Percentiles rank a stretch among this genome's conserved stretches.
Conservation (phyloP, 352 stramenopile genomes). For the Stramenopiles sp. region DNA sequence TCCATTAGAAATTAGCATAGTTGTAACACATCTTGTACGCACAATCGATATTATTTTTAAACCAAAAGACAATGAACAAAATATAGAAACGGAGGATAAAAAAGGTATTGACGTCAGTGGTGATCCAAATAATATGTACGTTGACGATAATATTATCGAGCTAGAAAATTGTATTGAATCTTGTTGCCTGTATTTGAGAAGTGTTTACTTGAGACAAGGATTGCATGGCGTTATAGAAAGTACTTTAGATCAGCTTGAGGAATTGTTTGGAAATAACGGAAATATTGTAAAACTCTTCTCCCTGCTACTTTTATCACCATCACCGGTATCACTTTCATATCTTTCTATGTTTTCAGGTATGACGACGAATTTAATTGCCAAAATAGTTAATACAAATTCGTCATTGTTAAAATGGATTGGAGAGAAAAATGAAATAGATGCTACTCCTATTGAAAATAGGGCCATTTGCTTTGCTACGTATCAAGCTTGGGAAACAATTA, state of each 20-base stretch:
- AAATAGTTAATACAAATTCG: background rate
- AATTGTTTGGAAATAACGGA: background rate
- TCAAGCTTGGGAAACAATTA: background rate
- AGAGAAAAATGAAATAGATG: background rate
- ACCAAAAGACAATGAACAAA: too few species aligned
- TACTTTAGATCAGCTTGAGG: background rate
- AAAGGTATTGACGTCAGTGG: too few species aligned
- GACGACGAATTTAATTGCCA: background rate
- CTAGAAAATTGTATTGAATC: background rate
- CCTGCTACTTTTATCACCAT: background rate
- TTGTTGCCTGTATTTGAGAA: background rate
- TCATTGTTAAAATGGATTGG: background rate
- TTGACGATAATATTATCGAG: background rate
- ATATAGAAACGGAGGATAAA: too few species aligned
- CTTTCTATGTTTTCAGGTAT: background rate
- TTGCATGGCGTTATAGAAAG: background rate
- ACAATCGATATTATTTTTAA: background rate
- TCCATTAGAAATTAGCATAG: background rate
- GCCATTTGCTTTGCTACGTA: background rate
- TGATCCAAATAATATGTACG: too few species aligned
- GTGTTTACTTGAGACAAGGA: background rate
- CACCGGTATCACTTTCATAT: background rate
- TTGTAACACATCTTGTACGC: background rate
- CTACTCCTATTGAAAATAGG: background rate
- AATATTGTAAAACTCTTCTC: background rate